Base-by-base conservation (phyloP, 352 stramenopile species). In the Phytopythium helicoides region DNA sequence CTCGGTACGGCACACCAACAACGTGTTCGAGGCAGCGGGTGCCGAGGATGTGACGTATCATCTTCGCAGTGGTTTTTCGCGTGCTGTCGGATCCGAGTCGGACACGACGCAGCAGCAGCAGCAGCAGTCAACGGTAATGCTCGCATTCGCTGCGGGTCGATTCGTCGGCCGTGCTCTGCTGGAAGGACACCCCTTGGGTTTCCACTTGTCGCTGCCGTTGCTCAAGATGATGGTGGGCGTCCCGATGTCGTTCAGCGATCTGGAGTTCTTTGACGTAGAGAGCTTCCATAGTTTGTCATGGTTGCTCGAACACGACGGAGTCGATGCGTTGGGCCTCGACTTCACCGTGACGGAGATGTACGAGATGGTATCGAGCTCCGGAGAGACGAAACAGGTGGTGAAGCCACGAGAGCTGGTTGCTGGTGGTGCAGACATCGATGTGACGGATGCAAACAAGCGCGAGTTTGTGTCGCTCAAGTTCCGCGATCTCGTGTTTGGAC, bases 171-270 rank as follows among this genome's bases (percentile, higher is more conserved):
- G 68, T 10, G 59, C 68, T 16, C 49, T 81, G 16, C 40, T 83
- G 0, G 95, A 98, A 61, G 76, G 88, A 26, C 86, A 98, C 55
- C 65, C 98, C 8, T 86, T 98, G 0, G 68, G 76, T 42, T 91
- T 92, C 38, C 94, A 98, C 59, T 82, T 99, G 56, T 86, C 93
- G 2, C 64, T 92, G 10, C 87, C 95, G 19, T 60, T 99, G 49
- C 97, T 98, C 70, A 99, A 98, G 71, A 89, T 98, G 58, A 82
- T 99, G 14, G 65, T 98, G 12, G 92, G 87, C 4, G 96, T 89
- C 60, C 95, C 95, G 2, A 76, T 98, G 39, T 85, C 76, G 11
- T 87, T 98, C 14, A 69, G 78, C 19, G 95, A 99, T 64, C 64
- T 99, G 6, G 86, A 97, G 68, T 73, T 74, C 39, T 59, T 73